Base-by-base conservation (phyloP, 2,329 filamentous ascomycete genomes). In the Chalaropsis ovoidea region DNA sequence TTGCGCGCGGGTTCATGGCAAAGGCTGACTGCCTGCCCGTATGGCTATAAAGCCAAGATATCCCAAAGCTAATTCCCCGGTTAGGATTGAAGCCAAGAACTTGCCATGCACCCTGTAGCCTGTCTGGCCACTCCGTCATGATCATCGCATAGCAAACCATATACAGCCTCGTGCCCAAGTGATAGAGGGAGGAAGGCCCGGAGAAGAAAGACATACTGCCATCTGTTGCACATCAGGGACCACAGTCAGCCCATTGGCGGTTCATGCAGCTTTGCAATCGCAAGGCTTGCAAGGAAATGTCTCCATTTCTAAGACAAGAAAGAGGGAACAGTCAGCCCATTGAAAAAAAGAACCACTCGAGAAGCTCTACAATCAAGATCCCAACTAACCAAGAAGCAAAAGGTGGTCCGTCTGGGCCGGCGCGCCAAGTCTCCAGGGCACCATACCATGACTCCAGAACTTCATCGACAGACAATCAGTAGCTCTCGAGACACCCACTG, bases 401-500 rank as follows among this genome's bases (percentile, higher is more conserved):
- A n/a, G 19, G n/a, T 10, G 19, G 31, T 31, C 31, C 31, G 31
- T 31, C 31, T 31, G 31, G 6, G 3, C 31, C 31, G 31, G 6
- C 31, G 2, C 31, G 58, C 58, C 58, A 61, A 56, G 24, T 56
- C 52, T 27, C 15, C 8, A 35, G 22, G 17, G n/a, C n/a, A n/a
- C n/a, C n/a, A n/a, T n/a, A n/a, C n/a, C n/a, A n/a, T n/a, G n/a
- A n/a, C n/a, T n/a, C 52, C 13, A 56, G 27, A 31, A 56, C 52
- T 35, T 56, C 52, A 56, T 56, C 52, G 52, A 56, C 52, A 56
- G 52, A 31, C 52, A 31, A 56, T 56, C 27, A 56, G 24, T 56
- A 56, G 17, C 5, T 35, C 24, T 56, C 27, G 52, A 56, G 52
- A 56, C 52, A 31, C 22, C 13, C 22, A 56, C 8, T 56, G 52